Conservation (phyloP, 208 protist species). For the Acanthamoeba sp. region DNA sequence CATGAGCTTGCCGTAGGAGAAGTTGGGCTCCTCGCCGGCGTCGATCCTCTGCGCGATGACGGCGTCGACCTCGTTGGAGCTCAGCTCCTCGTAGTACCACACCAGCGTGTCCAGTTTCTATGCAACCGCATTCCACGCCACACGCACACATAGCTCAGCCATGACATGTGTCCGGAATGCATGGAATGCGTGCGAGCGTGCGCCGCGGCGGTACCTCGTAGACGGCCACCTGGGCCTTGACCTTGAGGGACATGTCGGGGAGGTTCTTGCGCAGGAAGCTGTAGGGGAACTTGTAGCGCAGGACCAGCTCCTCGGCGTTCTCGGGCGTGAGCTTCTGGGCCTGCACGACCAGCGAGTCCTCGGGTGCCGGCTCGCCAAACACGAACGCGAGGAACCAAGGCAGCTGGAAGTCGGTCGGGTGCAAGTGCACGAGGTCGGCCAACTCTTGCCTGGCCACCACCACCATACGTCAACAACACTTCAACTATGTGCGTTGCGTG, state of each 20-base stretch:
- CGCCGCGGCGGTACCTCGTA: slow-evolving; percentile 45
- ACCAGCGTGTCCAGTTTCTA: slow-evolving; percentile 75
- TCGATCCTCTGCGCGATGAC: slow-evolving; percentile 77
- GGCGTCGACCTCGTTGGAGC: not conserved
- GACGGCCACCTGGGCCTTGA: slow-evolving; percentile 57
- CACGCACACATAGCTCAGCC: not conserved
- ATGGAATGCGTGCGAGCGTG: not conserved
- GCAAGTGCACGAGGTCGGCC: slow-evolving; percentile 55
- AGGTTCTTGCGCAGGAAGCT: slow-evolving; percentile 70
- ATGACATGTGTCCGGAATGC: no score
- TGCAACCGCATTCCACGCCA: not conserved
- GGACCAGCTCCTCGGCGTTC: slow-evolving; percentile 63
- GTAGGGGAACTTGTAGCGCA: slow-evolving; percentile 61
- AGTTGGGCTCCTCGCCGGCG: slow-evolving; percentile 77
- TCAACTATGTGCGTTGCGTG: not conserved
- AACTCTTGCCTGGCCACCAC: slow-evolving; percentile 34
- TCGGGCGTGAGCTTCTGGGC: slow-evolving; percentile 46
- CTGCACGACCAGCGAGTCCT: slow-evolving; percentile 59
- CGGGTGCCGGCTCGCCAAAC: slow-evolving; percentile 24
- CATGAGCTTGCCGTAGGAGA: slow-evolving; percentile 83
- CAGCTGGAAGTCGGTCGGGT: slow-evolving; percentile 71
- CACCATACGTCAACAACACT: not conserved
- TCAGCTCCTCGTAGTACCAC: slow-evolving; percentile 86
- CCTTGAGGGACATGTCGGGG: slow-evolving; percentile 37
- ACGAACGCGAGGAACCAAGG: slow-evolving; percentile 31